Evolutionary conservation across 169 alveolate species (phyloP).

Genomic region (Besnoitia besnoiti): DNA sequence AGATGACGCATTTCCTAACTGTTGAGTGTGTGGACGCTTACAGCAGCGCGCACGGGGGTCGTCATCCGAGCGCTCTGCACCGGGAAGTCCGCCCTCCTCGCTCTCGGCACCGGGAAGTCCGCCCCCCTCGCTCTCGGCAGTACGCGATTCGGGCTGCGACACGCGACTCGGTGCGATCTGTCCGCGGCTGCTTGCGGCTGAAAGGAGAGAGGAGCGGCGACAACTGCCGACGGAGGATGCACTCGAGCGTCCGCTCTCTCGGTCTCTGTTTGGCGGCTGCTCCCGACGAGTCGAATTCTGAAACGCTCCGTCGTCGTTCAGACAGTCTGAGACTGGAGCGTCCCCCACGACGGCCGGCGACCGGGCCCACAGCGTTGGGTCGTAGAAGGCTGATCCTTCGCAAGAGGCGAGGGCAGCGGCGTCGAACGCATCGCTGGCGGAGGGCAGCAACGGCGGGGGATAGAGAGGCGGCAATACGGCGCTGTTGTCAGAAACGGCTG

Average conservation of each 20-base stretch:
- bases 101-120: too few relatives aligned
- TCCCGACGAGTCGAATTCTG: background rate
- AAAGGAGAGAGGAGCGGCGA: background rate
- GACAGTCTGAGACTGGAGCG: too few relatives aligned
- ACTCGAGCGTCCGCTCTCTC: background rate
- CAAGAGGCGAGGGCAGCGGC: background rate
- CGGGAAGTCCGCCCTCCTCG: too few relatives aligned
- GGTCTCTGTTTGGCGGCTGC: background rate
- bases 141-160: too few relatives aligned
- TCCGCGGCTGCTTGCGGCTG: background rate
- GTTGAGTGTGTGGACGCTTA: background rate
- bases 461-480: background rate
- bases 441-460: background rate
- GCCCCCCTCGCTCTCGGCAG: too few relatives aligned
- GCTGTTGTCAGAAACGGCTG: background rate
- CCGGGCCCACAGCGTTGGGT: background rate
- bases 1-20: background rate
- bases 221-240: background rate
- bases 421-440: conserved; percentile 6
- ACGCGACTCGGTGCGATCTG: too few relatives aligned
- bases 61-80: too few relatives aligned
- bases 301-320: background rate
- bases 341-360: too few relatives aligned
- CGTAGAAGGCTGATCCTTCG: background rate
- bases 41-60: background rate